Base-by-base conservation (phyloP, 139 green algal species). In the Trebouxia sp. region DNA sequence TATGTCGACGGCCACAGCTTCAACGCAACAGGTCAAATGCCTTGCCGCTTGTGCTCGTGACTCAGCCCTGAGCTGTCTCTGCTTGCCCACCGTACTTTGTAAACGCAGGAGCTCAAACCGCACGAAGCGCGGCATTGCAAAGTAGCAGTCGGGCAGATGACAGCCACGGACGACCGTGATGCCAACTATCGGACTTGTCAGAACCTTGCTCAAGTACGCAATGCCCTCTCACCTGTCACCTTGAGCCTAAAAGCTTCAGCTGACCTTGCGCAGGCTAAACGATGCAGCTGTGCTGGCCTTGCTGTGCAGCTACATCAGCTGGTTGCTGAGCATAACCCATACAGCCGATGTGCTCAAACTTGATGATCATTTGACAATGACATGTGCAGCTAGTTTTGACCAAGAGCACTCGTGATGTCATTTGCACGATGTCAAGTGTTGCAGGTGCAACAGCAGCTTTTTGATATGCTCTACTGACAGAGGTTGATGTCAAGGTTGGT, bases 101-200 rank as follows among this genome's bases (percentile, higher is more conserved):
- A 22, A 28, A 17, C 53, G 12, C 55, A 69, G 58, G 30, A 4
- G 41, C 14, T 24, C n/a, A 41, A n/a, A n/a, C n/a, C 30, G 12
- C 28, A 69, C 30, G 9, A 69, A 12, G 28, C 28, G 41, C 28
- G 30, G 6, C 28, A 69, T 6, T 35, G 22, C 7, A 76, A 50
- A 45, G 80, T 97, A 6, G 92, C 92, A 1, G 90, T 96, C 3
- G 92, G 76, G 0, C 92, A 96, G 78, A 96, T 97, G 92, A 95
- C 91, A 0, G 80, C 90, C 11, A 80, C 82, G 0, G 87, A 79
- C 0, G 83, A 90, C 65, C 47, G 70, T 28, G 48, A 79, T 5
- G 28, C 37, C 6, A 97, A 97, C 83, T 91, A 92, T 15, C 0
- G 76, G 1, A 91, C 83, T 10, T 93, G 89, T 62, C 72, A 47